A percentile compares a stretch with the other conserved stretches of the same genome.
phyloP scores from a whole-genome alignment of 192 early-diverging fungal genomes.

The Mortierella claussenii region DNA sequence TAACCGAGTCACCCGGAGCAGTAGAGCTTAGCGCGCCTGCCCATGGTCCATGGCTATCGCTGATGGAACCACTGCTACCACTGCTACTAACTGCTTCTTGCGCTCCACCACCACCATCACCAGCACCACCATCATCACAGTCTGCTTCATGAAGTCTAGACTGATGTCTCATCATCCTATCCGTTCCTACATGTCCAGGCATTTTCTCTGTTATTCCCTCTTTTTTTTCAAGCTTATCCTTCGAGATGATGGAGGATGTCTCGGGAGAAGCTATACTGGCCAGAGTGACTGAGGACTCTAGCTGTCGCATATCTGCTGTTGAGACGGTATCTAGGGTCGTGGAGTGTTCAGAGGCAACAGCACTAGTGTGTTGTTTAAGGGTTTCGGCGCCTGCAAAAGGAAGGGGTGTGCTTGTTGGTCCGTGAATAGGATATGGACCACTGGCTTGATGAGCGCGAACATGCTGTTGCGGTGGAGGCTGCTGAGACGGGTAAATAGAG shows the following conservation, averaged over 20 bases:
- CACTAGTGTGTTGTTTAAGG: conserved; percentile 8
- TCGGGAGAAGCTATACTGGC: conserved; percentile 8
- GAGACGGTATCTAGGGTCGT: conserved; percentile 10
- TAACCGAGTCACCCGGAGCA: too few species aligned
- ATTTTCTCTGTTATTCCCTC: too few species aligned
- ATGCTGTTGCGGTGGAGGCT: conserved; percentile 9
- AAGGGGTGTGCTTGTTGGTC: conserved; percentile 30
- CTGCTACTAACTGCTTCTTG: not conserved
- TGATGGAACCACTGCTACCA: not conserved
- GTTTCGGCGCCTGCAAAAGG: conserved; percentile 14
- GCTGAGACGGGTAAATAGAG: conserved; percentile 3
- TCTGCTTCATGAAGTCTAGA: too few species aligned
- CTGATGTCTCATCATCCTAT: too few species aligned
- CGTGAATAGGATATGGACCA: conserved; percentile 16
- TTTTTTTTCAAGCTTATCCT: too few species aligned
- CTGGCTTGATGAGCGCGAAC: conserved; percentile 5
- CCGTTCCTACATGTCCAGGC: too few species aligned
- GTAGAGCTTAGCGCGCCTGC: too few species aligned
- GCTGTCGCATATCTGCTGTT: conserved; percentile 39
- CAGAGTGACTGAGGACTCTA: conserved; percentile 23
- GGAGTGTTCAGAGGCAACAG: conserved; percentile 11
- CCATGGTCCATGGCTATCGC: not conserved
- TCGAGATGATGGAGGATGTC: not conserved
- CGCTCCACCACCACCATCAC: too few species aligned
- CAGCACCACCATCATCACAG: not conserved